Evolutionary conservation across 2,329 filamentous ascomycete species (phyloP), one percentile per base, ranked within the genome.

Genomic region (Chalara sp.): DNA sequence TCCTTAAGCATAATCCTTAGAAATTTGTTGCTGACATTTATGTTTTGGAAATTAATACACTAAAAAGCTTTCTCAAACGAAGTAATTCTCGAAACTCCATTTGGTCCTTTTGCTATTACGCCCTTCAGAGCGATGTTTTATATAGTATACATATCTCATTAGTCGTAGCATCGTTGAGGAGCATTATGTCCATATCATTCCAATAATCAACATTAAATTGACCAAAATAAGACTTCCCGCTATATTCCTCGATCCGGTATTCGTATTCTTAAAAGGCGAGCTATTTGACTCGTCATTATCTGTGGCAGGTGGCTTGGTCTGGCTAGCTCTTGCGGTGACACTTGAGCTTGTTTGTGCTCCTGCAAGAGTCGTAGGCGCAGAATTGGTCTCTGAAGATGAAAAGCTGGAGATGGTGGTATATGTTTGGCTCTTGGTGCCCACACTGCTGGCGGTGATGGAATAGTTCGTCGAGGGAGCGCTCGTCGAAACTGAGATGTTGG

Each of bases 251-350:
- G 44, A 49, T 4, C 46, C 52, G 6, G 43, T 49, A 40, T 49
- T 52, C 11, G 54, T 39, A 5, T 41, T 43, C 7, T 49, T 57
- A 44, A 62, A 63, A 3, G 61, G 61, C 29, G 57, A 53, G 37
- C 58, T 57, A 37, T 61, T 56, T 6, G 53, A 58, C 4, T 54
- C 52, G 29, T 51, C 51, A 6, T 51, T 35, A 41, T 41, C 44
- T n/a, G 55, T 48, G 30, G 46, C 35, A 32, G 42, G 46, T 1
- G 51, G 53, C 28, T 37, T 49, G 48, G 46, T 54, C 13, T 37
- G 49, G 21, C 21, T 3, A 2, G 21, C 21, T 21, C 21, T 21
- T 21, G 21, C 21, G 21, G 21, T 21, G 21, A 3, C 21, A 21
- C 37, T 51, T 46, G 30, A 51, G 33, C 48, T 56, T n/a, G 43